Evolutionary conservation across 169 alveolate species (phyloP).

Genomic region (Blepharisma undulans): DNA sequence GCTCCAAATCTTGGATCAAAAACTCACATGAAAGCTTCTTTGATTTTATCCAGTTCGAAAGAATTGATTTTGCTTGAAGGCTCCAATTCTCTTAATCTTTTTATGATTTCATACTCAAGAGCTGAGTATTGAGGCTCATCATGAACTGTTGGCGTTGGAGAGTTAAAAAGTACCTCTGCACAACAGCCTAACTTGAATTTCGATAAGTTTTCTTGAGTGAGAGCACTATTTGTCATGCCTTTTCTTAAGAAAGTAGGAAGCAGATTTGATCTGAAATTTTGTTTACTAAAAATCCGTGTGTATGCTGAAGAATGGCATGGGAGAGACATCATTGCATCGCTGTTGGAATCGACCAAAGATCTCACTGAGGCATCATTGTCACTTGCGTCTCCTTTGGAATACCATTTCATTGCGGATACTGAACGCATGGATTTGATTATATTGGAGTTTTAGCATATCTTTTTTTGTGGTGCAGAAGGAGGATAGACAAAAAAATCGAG

Average conservation of each 20-base stretch:
- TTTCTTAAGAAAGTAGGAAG: not conserved
- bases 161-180: not conserved
- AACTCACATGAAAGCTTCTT: not conserved
- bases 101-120: not conserved
- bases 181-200: not conserved
- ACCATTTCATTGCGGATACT: not conserved
- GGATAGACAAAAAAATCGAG: too few relatives aligned
- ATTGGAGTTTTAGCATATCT: not conserved
- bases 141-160: not conserved
- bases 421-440: not conserved
- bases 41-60: not conserved
- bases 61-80: not conserved
- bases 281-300: not conserved
- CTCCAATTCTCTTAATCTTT: not conserved
- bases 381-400: not conserved
- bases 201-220: not conserved
- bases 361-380: not conserved
- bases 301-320: not conserved
- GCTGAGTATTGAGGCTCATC: not conserved
- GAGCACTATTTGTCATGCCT: not conserved
- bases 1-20: not conserved
- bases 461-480: not conserved
- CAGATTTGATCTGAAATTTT: not conserved
- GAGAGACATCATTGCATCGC: not conserved
- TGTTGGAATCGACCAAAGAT: not conserved